A percentile compares a stretch with the other conserved stretches of the same genome.
Conservation (phyloP, 1,139 yeast genomes). For the Yamadazyma membranifaciens region DNA sequence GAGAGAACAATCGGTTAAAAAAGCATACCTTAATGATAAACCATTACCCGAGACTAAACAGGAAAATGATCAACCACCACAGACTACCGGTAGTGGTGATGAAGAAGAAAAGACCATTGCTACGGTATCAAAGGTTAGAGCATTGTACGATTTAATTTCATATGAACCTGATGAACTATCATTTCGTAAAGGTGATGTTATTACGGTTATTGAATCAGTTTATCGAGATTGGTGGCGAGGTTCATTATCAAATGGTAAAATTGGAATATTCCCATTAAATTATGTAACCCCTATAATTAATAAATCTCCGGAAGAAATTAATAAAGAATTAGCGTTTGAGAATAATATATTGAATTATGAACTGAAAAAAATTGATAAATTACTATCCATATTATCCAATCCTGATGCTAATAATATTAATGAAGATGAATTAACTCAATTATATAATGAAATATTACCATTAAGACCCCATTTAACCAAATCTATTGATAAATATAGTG, state of each 20-base stretch:
- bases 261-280: constrained; percentile 92
- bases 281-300: constrained; percentile 81
- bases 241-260: constrained; percentile 64
- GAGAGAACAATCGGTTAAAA: constrained; percentile 33
- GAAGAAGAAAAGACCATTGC: constrained; percentile 35
- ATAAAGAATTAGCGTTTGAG: constrained; percentile 31
- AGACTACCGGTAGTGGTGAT: constrained; percentile 7
- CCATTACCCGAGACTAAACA: constrained; percentile 30
- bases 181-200: constrained; percentile 71
- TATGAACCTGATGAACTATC: constrained; percentile 71
- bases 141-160: constrained; percentile 77
- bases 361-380: constrained; percentile 57
- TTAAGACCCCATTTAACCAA: constrained; percentile 72
- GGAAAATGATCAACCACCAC: constrained; percentile 8
- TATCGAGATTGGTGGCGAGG: constrained; percentile 98
- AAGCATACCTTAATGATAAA: constrained; percentile 26
- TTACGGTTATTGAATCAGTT: constrained; percentile 82
- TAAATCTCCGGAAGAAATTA: constrained; percentile 51
- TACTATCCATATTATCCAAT: constrained; percentile 58
- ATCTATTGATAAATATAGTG: constrained; percentile 71
- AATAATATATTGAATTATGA: constrained; percentile 27
- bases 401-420: constrained; percentile 28
- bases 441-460: constrained; percentile 70
- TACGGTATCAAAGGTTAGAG: constrained; percentile 69
- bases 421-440: constrained; percentile 47